phyloP scores from a whole-genome alignment of 2,329 filamentous ascomycete genomes.

The Fusarium compactum region DNA sequence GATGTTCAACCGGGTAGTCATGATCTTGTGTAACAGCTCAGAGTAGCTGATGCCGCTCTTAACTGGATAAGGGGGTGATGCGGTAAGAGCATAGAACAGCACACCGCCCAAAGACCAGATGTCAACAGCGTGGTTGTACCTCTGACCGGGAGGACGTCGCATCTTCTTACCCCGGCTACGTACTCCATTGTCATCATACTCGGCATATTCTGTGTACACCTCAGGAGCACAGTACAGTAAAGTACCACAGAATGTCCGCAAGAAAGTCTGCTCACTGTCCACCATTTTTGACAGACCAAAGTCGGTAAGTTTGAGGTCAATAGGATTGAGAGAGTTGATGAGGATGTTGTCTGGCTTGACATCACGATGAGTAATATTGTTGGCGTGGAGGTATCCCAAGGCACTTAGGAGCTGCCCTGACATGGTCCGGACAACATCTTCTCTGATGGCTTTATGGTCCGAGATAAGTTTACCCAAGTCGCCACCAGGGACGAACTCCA shows the following conservation, averaged over 20 bases:
- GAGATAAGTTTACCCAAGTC: slow-evolving; percentile 82
- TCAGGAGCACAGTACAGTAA: slow-evolving; percentile 96
- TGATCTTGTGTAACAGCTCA: slow-evolving; percentile 86
- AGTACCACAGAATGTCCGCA: slow-evolving; percentile 97
- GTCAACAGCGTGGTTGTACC: slow-evolving; percentile 92
- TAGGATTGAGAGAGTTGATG: slow-evolving; percentile 77
- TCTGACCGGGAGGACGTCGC: slow-evolving; percentile 68
- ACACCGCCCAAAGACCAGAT: slow-evolving; percentile 97
- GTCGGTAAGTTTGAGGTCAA: slow-evolving; percentile 91
- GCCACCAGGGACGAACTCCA: slow-evolving; percentile 89
- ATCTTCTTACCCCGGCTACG: slow-evolving; percentile 72
- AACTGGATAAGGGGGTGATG: slow-evolving; percentile 83
- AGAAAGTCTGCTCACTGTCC: slow-evolving; percentile 87
- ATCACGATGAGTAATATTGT: slow-evolving; percentile 96
- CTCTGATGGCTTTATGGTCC: slow-evolving; percentile 71
- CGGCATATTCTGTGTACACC: slow-evolving; percentile 82
- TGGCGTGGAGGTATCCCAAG: slow-evolving; percentile 85
- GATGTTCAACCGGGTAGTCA: slow-evolving; percentile 79
- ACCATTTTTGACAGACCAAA: slow-evolving; percentile 97
- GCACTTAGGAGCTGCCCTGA: slow-evolving; percentile 83
- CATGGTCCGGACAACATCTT: slow-evolving; percentile 77
- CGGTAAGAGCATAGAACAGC: slow-evolving; percentile 86
- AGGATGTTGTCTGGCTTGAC: slow-evolving; percentile 99
- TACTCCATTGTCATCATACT: slow-evolving; percentile 78
- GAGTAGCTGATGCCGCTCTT: slow-evolving; percentile 80